phyloP scores from a whole-genome alignment of 495 filamentous ascomycete genomes.

The Echria macrotheca region DNA sequence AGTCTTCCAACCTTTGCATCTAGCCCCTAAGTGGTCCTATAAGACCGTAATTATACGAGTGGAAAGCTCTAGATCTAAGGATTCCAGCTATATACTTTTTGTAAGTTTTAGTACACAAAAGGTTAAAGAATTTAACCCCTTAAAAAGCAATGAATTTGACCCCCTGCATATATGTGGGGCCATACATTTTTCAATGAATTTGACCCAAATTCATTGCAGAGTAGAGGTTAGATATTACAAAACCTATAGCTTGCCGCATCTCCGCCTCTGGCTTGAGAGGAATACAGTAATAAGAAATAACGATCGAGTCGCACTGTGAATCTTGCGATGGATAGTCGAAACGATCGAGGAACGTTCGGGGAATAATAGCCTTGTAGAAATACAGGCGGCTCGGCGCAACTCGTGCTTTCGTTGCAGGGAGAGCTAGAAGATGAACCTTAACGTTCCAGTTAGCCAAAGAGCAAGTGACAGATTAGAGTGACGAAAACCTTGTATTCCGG shows the following conservation, averaged over 20 bases:
- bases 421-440: slow-evolving; percentile 7
- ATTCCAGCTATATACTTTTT: no score
- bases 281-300: slow-evolving; percentile 7
- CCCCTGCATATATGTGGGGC: no score
- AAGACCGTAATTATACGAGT: no score
- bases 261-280: background rate
- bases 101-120: no score
- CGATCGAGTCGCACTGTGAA: background rate
- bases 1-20: no score
- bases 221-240: slow-evolving; percentile 1
- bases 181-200: no score
- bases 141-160: no score
- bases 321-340: slow-evolving; percentile 2
- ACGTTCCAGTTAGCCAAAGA: slow-evolving; percentile 6
- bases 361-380: slow-evolving; percentile 4
- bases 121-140: no score
- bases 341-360: slow-evolving; percentile 5
- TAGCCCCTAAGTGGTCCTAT: no score
- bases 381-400: slow-evolving; percentile 4
- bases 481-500: slow-evolving; percentile 3
- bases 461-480: background rate
- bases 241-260: background rate
- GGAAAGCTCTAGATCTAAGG: no score
- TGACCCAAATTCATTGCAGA: no score
- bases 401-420: slow-evolving; percentile 1